phyloP scores from a whole-genome alignment of 345 rosid species.

The Syzygium oleosum region DNA sequence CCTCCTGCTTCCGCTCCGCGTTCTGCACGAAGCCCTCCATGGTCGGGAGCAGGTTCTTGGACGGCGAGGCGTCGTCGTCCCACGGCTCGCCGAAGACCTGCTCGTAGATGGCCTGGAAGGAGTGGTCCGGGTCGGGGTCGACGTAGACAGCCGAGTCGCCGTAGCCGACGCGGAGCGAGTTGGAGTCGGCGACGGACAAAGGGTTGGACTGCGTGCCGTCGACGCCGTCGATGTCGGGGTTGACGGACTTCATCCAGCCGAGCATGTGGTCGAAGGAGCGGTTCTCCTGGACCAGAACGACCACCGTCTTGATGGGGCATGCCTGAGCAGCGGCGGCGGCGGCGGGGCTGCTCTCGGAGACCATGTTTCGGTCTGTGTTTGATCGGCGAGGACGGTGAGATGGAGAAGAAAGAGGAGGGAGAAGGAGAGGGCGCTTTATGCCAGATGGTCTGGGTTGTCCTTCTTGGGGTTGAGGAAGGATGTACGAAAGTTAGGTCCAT shows the following conservation, averaged over 20 bases:
- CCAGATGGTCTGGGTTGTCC: neutral
- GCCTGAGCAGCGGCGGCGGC: neutral
- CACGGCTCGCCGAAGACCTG: constrained; percentile 60
- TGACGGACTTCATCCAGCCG: constrained; percentile 75
- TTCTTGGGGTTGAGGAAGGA: neutral
- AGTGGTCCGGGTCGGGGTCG: constrained; percentile 84
- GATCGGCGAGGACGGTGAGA: neutral
- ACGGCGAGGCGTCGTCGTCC: neutral
- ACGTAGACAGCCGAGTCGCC: constrained; percentile 44
- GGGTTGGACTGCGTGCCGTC: constrained; percentile 68
- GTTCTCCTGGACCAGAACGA: constrained; percentile 81
- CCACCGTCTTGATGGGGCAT: constrained; percentile 76
- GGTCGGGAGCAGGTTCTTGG: constrained; percentile 10
- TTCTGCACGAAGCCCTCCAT: constrained; percentile 25
- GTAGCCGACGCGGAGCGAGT: constrained; percentile 33
- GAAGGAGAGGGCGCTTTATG: neutral
- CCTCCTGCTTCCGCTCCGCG: constrained; percentile 16
- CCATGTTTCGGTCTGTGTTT: neutral
- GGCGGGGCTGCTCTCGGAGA: neutral
- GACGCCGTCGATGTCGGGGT: constrained; percentile 72
- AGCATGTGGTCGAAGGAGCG: constrained; percentile 89
- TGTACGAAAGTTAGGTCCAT: neutral
- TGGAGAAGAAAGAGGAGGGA: neutral
- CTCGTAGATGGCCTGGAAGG: constrained; percentile 80
- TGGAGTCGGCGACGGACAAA: constrained; percentile 28